Evolutionary conservation across 2,329 filamentous ascomycete genomes (phyloP).

Genomic region (Fusarium sp.): DNA sequence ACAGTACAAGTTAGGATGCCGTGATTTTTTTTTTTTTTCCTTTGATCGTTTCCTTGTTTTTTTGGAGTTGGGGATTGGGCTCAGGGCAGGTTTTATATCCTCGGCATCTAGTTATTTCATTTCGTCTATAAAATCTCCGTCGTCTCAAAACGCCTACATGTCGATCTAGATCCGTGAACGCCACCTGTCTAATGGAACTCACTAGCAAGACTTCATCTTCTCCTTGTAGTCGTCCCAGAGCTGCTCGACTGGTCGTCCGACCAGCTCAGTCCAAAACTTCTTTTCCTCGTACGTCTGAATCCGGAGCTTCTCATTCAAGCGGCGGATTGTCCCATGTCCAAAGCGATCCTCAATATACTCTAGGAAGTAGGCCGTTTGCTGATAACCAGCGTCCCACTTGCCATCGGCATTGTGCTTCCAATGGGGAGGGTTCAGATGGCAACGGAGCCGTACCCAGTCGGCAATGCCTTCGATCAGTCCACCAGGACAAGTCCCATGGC

Average conservation of each 20-base stretch:
- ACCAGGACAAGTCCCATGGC: conserved; percentile 69
- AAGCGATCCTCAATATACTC: conserved; percentile 82
- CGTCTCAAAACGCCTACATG: background rate
- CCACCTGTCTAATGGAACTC: background rate
- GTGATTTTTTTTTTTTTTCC: background rate
- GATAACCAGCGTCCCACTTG: conserved; percentile 90
- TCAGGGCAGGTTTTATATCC: conserved; percentile 36
- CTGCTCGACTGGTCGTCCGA: conserved; percentile 73
- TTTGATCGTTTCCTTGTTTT: conserved; percentile 7
- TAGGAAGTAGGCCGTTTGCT: conserved; percentile 91
- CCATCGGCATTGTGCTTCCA: conserved; percentile 74
- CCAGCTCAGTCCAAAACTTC: conserved; percentile 74
- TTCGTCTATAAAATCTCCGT: conserved; percentile 22
- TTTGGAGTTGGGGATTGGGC: conserved; percentile 32
- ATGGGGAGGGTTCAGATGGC: conserved; percentile 80
- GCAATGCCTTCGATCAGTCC: conserved; percentile 92
- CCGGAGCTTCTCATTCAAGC: conserved; percentile 76
- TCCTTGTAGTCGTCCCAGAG: conserved; percentile 80
- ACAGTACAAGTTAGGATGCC: conserved; percentile 9
- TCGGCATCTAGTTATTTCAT: conserved; percentile 25
- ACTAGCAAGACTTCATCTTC: conserved; percentile 33
- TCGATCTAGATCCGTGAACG: background rate
- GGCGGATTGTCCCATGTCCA: conserved; percentile 68
- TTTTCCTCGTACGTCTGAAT: conserved; percentile 72
- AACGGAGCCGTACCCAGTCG: conserved; percentile 88